phyloP scores from a whole-genome alignment of 352 stramenopile genomes.

The Pythium guiyangense region DNA sequence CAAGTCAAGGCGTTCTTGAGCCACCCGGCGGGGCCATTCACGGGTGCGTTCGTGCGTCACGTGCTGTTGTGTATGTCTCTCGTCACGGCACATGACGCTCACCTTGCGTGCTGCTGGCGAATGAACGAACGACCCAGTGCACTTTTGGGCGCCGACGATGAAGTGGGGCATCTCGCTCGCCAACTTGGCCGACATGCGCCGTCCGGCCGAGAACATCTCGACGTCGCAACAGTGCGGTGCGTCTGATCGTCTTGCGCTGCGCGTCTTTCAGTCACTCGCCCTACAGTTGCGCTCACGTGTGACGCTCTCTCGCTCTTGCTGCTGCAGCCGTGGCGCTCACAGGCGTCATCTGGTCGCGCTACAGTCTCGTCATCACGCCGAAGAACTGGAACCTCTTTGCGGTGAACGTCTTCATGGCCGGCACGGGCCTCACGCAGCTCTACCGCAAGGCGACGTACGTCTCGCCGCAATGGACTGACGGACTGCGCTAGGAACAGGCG shows the following conservation, averaged over 20 bases:
- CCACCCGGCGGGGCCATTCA: constrained; percentile 85
- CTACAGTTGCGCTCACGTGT: neutral
- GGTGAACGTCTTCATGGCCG: constrained; percentile 89
- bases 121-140: constrained; percentile 25
- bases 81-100: neutral
- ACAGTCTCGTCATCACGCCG: constrained; percentile 84
- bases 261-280: neutral
- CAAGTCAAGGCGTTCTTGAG: constrained; percentile 54
- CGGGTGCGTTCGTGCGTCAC: constrained; percentile 27
- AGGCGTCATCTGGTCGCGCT: constrained; percentile 89
- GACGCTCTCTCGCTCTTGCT: neutral
- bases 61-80: too few species aligned
- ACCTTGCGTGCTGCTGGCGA: neutral
- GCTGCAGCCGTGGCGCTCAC: constrained; percentile 60
- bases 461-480: too few species aligned
- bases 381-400: constrained; percentile 91
- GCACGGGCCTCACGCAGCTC: constrained; percentile 80
- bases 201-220: constrained; percentile 77
- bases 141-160: constrained; percentile 88
- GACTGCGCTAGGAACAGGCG: neutral
- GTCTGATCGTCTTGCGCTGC: neutral
- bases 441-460: constrained; percentile 71
- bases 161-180: constrained; percentile 88
- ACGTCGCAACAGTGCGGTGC: constrained; percentile 68
- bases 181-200: constrained; percentile 85